Evolutionary conservation across 768 basidiomycete species (phyloP), one percentile per base, ranked within the genome.

Genomic region (Rickenella mellea): DNA sequence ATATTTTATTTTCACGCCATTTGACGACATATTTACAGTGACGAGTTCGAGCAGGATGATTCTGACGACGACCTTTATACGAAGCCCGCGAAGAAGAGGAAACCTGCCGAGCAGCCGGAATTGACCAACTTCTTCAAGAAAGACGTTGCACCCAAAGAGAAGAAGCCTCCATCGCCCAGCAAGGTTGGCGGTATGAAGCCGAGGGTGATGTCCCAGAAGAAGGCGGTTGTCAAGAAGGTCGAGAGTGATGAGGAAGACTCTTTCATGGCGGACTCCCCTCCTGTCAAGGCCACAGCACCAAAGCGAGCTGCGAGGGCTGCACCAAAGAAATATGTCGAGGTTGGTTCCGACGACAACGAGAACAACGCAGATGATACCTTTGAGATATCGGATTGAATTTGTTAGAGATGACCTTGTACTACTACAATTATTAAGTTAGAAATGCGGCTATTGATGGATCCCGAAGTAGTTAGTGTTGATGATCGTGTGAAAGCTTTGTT

Each of bases 281-380:
- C 70, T 31, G 44, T 62, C 22, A 71, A 71, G 3, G 51, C 58
- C 9, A 54, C 60, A 15, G 63, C 65, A 19, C 67, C 73, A 10
- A 64, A 65, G 41, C 71, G 79, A 20, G 65, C 72, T n/a, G 70
- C 69, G 9, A 56, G 69, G 43, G 66, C 62, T 7, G 63, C 65
- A 31, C 53, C 67, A 41, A 79, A 77, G 68, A 76, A 78, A 48
- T 84, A 78, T 58, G 65, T 83, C 9, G 80, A 82, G 50, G 65
- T 81, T 31, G 56, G 56, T 47, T 74, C 72, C 2, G 72, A 71
- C 39, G 67, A 70, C 33, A 71, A 69, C 4, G 68, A 68, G 11
- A 66, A 70, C 33, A 71, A 69, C 4, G 68, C 67, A 10, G 70
- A 66, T 5, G 65, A 56, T 22, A 39, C 37, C 22, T 41, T 43